Percentiles rank a stretch among this genome's conserved stretches.
Conservation (phyloP, 352 stramenopile species). For the Phytophthora lateralis region DNA sequence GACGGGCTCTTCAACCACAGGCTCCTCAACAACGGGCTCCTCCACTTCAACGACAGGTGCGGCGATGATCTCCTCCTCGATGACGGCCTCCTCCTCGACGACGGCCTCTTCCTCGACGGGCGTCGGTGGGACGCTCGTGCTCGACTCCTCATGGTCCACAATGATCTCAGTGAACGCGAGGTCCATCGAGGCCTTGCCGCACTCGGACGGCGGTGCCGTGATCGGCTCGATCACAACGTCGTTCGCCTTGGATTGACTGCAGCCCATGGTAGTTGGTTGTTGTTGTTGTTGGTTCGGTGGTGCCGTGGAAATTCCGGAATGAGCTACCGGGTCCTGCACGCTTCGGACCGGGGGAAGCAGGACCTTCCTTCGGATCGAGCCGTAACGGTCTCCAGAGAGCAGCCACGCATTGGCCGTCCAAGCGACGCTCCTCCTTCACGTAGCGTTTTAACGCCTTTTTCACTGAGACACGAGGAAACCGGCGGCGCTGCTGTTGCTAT, state of each 20-base stretch:
- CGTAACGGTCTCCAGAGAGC: conserved; percentile 4
- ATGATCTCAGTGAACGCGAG: conserved; percentile 37
- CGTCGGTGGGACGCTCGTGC: conserved; percentile 19
- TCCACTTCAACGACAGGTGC: conserved; percentile 10
- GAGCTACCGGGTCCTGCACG: not conserved
- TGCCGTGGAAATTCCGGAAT: conserved; percentile 36
- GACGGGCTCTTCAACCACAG: conserved; percentile 13
- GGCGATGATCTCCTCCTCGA: conserved; percentile 8
- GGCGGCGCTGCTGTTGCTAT: not conserved
- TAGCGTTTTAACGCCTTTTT: conserved; percentile 16
- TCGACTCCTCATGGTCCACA: conserved; percentile 31
- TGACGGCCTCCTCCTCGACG: conserved; percentile 12
- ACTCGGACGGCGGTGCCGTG: conserved; percentile 31
- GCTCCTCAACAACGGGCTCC: conserved; percentile 8
- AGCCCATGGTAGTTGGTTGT: conserved; percentile 50
- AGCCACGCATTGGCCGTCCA: conserved; percentile 12
- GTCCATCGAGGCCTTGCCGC: conserved; percentile 36
- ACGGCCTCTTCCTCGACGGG: conserved; percentile 19
- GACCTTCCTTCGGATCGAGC: not conserved
- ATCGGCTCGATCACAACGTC: conserved; percentile 49
- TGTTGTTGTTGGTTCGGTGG: conserved; percentile 5
- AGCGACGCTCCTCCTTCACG: conserved; percentile 20
- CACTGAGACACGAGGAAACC: conserved; percentile 27
- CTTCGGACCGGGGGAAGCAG: not conserved
- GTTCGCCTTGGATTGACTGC: conserved; percentile 63